Evolutionary conservation across 139 green algal species (phyloP).

Genomic region (Chlamydomonas sphaeroides): DNA sequence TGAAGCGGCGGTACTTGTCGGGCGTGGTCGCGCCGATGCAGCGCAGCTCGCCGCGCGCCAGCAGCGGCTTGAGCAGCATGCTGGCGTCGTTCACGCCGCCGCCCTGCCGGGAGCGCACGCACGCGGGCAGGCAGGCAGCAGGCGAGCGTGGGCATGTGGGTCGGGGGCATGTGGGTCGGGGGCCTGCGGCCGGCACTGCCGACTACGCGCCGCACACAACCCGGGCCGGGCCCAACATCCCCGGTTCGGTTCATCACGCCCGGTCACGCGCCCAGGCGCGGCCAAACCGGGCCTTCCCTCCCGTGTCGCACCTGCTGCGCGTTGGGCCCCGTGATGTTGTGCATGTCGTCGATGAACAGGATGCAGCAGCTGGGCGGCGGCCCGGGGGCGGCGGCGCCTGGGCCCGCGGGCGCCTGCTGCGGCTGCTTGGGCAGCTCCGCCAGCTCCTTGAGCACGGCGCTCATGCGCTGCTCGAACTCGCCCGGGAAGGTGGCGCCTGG

Average conservation of each 20-base stretch:
- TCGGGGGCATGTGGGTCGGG: too few relatives aligned
- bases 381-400: not conserved
- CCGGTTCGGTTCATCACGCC: too few relatives aligned
- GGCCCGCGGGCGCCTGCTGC: not conserved
- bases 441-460: slow-evolving; percentile 89
- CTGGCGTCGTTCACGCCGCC: slow-evolving; percentile 90
- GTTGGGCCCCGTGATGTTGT: slow-evolving; percentile 88
- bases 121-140: not conserved
- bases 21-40: slow-evolving; percentile 96
- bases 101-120: slow-evolving; percentile 35
- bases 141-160: too few relatives aligned
- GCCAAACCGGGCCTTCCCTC: too few relatives aligned
- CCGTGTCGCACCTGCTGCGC: slow-evolving; percentile 56
- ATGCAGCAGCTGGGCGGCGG: slow-evolving; percentile 75
- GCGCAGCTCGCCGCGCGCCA: slow-evolving; percentile 91
- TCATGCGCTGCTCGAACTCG: slow-evolving; percentile 98
- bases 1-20: slow-evolving; percentile 94
- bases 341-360: slow-evolving; percentile 98
- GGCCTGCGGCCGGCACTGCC: too few relatives aligned
- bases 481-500: slow-evolving; percentile 93
- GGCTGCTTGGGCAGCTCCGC: slow-evolving; percentile 46
- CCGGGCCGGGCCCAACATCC: too few relatives aligned
- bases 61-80: slow-evolving; percentile 96
- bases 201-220: too few relatives aligned
- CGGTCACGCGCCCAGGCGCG: too few relatives aligned